phyloP scores from a whole-genome alignment of 2,329 filamentous ascomycete species.

The Leptographium galeiforme region DNA sequence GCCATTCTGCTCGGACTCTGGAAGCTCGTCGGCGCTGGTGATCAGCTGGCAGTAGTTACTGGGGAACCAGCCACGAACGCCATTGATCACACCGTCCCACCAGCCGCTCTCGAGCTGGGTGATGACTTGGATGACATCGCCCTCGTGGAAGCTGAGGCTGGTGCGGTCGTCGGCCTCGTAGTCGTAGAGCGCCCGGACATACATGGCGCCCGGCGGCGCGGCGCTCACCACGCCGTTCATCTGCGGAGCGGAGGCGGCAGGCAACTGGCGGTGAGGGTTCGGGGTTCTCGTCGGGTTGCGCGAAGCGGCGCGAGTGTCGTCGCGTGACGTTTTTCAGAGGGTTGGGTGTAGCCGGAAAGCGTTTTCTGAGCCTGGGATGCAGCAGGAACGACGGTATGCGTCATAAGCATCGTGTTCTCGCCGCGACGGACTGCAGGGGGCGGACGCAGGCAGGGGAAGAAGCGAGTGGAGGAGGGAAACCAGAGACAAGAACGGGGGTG shows the following conservation, averaged over 20 bases:
- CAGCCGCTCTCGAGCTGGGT: conserved; percentile 96
- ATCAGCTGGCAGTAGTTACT: conserved; percentile 96
- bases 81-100: conserved; percentile 99
- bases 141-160: conserved; percentile 90
- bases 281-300: not conserved
- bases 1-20: conserved; percentile 43
- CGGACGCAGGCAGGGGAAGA: not conserved
- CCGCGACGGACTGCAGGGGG: not conserved
- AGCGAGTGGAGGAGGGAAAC: not conserved
- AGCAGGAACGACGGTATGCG: conserved; percentile 32
- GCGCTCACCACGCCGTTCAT: conserved; percentile 52
- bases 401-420: conserved; percentile 40
- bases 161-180: conserved; percentile 96
- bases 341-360: conserved; percentile 3
- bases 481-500: not conserved
- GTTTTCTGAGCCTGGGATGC: conserved; percentile 28
- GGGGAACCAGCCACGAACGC: conserved; percentile 94
- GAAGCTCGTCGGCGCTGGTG: conserved; percentile 58
- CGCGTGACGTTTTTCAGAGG: conserved; percentile 11
- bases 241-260: conserved; percentile 6
- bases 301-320: not conserved
- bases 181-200: conserved; percentile 91
- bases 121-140: conserved; percentile 96
- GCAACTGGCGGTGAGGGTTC: conserved; percentile 7
- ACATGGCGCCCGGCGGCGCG: conserved; percentile 57